phyloP scores from a whole-genome alignment of 2,329 filamentous ascomycete species.

The Ophiostoma sp. region DNA sequence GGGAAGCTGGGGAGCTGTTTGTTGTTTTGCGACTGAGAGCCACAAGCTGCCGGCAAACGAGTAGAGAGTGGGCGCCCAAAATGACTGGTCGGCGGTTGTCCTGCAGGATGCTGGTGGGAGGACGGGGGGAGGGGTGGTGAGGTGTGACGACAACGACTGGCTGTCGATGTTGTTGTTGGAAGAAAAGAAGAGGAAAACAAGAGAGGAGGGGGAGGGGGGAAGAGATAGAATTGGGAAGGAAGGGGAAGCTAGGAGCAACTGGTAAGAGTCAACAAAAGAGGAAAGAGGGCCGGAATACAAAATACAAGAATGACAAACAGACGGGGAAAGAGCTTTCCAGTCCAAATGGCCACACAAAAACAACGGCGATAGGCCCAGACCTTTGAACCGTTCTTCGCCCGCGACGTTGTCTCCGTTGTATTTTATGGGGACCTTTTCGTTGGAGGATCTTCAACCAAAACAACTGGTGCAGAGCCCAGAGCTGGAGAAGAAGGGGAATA shows the following conservation, averaged over 20 bases:
- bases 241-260: background rate
- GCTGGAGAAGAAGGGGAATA: background rate
- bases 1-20: slow-evolving; percentile 3
- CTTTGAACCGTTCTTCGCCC: background rate
- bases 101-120: background rate
- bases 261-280: slow-evolving; percentile 17
- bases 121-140: background rate
- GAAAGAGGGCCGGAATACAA: slow-evolving; percentile 15
- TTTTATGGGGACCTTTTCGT: slow-evolving; percentile 14
- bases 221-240: background rate
- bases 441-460: slow-evolving; percentile 3
- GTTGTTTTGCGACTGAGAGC: background rate
- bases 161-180: slow-evolving; percentile 8
- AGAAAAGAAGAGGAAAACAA: background rate
- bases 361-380: slow-evolving; percentile 2
- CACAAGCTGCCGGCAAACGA: background rate
- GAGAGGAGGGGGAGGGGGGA: background rate
- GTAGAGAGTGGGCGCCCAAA: background rate
- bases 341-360: background rate
- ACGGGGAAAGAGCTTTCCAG: slow-evolving; percentile 13
- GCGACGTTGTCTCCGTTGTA: slow-evolving; percentile 1
- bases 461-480: background rate
- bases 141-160: slow-evolving; percentile 12
- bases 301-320: background rate
- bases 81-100: slow-evolving; percentile 5